A percentile compares a stretch with the other conserved stretches of the same genome.
Evolutionary conservation across 441 rosid genomes (phyloP).

Genomic region (Croton setiger): DNA sequence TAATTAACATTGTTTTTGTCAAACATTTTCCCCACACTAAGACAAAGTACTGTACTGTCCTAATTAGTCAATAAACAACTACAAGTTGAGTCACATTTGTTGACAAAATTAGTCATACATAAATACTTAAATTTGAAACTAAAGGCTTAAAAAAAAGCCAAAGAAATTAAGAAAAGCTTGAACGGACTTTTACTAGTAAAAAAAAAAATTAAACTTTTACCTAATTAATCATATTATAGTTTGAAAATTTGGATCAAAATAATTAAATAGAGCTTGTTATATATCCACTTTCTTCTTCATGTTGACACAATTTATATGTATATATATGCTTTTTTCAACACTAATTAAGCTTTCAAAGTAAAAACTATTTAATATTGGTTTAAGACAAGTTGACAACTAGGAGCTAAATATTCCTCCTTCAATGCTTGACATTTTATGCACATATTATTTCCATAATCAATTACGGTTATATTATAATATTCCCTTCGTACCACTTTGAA

Average conservation of each 20-base stretch:
- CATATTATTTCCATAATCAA: not conserved
- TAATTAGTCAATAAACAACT: not conserved
- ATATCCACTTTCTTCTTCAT: not conserved
- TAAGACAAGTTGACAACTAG: not conserved
- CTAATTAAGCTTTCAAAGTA: not conserved
- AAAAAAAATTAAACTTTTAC: conserved; percentile 5
- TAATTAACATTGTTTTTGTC: too few species aligned
- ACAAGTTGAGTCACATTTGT: not conserved
- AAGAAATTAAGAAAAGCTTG: not conserved
- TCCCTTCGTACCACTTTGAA: too few species aligned
- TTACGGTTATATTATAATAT: too few species aligned
- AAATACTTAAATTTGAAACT: not conserved
- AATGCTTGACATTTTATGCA: conserved; percentile 1
- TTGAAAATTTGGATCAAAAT: not conserved
- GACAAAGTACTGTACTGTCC: not conserved
- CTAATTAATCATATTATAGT: conserved; percentile 8
- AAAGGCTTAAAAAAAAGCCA: not conserved
- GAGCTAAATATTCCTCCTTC: conserved; percentile 5
- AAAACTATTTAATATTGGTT: not conserved
- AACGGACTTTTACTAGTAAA: not conserved
- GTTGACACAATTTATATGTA: not conserved
- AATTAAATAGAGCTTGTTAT: not conserved
- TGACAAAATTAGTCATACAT: not conserved
- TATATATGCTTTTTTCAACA: not conserved
- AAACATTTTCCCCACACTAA: too few species aligned